Evolutionary conservation across 1,284 basidiomycete species (phyloP).

Genomic region (Austroboletus novae-zelandiae): DNA sequence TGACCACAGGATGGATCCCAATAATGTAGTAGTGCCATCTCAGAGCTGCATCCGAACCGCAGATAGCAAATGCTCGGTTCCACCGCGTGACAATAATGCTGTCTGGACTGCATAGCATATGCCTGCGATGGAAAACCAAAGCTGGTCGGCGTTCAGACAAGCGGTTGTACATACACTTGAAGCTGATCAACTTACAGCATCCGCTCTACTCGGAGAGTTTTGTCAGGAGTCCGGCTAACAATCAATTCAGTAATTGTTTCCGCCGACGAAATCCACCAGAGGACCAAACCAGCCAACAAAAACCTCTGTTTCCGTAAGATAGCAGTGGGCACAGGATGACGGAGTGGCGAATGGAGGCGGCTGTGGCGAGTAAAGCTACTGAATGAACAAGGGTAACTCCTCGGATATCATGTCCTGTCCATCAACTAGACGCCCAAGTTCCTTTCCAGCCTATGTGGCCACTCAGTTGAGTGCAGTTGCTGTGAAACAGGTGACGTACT

Average conservation of each 20-base stretch:
- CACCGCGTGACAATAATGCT: too few relatives aligned
- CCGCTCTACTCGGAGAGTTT: too few relatives aligned
- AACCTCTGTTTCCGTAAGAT: not conserved
- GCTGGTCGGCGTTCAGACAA: not conserved
- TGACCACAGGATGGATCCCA: slow-evolving; percentile 22
- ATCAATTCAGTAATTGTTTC: too few relatives aligned
- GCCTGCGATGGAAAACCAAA: too few relatives aligned
- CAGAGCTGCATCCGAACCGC: too few relatives aligned
- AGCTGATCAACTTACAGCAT: not conserved
- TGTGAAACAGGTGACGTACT: slow-evolving; percentile 43
- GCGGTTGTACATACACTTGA: not conserved
- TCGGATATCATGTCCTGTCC: slow-evolving; percentile 32
- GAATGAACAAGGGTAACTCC: slow-evolving; percentile 21
- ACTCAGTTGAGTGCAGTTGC: too few relatives aligned
- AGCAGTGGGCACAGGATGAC: slow-evolving; percentile 6
- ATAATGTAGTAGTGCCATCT: not conserved
- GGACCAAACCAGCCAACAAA: not conserved
- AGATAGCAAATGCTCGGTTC: too few relatives aligned
- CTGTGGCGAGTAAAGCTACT: slow-evolving; percentile 6
- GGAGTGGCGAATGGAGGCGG: not conserved
- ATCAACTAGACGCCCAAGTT: slow-evolving; percentile 60
- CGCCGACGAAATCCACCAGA: not conserved
- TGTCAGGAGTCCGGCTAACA: too few relatives aligned
- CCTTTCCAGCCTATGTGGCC: slow-evolving; percentile 42
- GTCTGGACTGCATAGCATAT: too few relatives aligned